These are phyloP conservation scores for Rosa lucieae DNA, from an alignment of 306 rosid genomes.

Conservation along the genomic window DNA sequence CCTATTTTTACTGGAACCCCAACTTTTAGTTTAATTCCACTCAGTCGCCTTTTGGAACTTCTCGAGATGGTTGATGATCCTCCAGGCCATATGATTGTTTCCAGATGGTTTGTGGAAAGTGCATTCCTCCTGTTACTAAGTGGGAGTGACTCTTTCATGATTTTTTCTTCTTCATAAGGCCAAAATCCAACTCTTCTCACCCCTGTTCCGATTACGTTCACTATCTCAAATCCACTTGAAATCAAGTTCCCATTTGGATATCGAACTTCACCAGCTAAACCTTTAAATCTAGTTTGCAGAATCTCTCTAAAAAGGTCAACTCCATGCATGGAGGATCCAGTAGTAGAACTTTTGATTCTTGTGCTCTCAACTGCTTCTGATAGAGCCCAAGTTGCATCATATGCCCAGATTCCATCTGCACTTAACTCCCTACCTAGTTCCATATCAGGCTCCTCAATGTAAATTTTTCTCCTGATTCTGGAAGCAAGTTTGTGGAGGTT, in stretches of 20 bases:
- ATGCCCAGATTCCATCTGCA: conserved; percentile 11
- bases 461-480: conserved; percentile 6
- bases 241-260: conserved; percentile 3
- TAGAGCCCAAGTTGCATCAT: conserved; percentile 13
- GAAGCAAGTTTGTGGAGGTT: neutral
- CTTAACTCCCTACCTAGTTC: neutral
- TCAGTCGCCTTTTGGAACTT: neutral
- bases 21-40: conserved; percentile 7
- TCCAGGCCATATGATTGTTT: conserved; percentile 29
- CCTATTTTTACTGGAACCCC: conserved; percentile 13
- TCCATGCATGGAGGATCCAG: conserved; percentile 1
- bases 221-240: conserved; percentile 17
- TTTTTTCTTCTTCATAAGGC: neutral
- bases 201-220: conserved; percentile 17
- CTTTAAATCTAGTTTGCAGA: neutral
- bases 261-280: conserved; percentile 16
- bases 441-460: neutral
- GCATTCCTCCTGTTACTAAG: neutral
- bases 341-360: neutral
- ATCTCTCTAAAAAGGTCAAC: conserved; percentile 6
- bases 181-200: conserved; percentile 18
- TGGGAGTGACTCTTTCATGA: neutral
- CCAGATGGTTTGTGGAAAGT: neutral
- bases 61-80: neutral
- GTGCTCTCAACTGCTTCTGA: conserved; percentile 5